These are phyloP conservation scores for Monilinia fructicola DNA, from an alignment of 2,329 filamentous ascomycete species.

Conservation along the genomic window DNA sequence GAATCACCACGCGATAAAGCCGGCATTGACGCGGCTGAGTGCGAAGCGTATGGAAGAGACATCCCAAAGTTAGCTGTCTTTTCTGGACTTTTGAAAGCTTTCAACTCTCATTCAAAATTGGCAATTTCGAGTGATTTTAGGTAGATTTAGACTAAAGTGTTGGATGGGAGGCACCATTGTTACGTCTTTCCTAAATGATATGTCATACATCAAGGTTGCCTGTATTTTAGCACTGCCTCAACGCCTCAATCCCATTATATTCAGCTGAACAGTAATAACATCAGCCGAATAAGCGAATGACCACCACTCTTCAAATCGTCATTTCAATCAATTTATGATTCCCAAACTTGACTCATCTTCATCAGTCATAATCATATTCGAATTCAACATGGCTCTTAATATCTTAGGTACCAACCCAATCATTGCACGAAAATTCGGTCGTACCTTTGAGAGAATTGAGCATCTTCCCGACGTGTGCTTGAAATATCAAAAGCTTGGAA, in stretches of 20 bases:
- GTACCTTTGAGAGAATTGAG: background rate
- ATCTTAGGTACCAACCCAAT: background rate
- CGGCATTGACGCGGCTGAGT: background rate
- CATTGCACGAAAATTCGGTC: slow-evolving; percentile 2
- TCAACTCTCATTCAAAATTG: background rate
- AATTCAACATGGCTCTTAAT: background rate
- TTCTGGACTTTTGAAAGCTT: too few relatives aligned
- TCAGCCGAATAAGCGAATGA: background rate
- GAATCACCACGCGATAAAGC: background rate
- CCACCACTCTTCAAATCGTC: background rate
- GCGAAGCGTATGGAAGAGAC: background rate
- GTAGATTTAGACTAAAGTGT: too few relatives aligned
- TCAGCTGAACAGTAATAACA: background rate
- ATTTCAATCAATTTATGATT: background rate
- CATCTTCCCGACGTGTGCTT: slow-evolving; percentile 1
- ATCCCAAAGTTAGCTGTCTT: background rate
- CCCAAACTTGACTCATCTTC: too few relatives aligned
- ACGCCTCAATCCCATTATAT: background rate
- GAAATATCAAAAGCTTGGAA: slow-evolving; percentile 2
- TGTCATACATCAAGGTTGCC: background rate
- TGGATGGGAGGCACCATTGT: too few relatives aligned
- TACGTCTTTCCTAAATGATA: background rate
- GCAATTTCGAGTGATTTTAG: background rate
- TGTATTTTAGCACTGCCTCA: background rate
- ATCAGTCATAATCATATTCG: background rate